Evolutionary conservation across 1,139 yeast species (phyloP), one percentile per base, ranked within the genome.

Genomic region (Pichia terricola): DNA sequence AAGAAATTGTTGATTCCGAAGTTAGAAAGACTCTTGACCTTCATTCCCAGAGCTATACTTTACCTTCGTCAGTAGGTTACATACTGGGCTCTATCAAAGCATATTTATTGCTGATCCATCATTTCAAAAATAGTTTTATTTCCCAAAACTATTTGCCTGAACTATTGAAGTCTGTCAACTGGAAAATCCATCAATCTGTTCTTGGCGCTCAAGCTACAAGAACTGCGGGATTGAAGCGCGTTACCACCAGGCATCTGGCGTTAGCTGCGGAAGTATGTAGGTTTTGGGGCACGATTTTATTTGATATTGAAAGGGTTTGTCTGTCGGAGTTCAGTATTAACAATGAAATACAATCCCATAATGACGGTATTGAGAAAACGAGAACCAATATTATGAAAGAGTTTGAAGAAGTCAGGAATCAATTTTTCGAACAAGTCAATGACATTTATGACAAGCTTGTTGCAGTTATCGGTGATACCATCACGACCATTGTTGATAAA

Each of bases 141-240:
- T 79, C 30, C 55, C 75, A 43, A 30, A 40, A 33, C 7, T 48
- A 50, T 43, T 37, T 50, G 31, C 50, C 51, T 37, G 82, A 74
- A 41, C 67, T 76, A 43, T 61, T 81, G 45, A 70, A 74, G 48
- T 60, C 73, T 25, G 65, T 76, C 59, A 81, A 81, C 53, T 64
- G 77, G 9, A 75, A 78, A 47, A 66, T 78, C 4, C 72, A 75
- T 4, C 79, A 78, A 52, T 74, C 86, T 4, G 81, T 84, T 39
- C 65, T 84, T 37, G 83, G 81, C 39, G 89, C 91, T 1, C 87
- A 86, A 34, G 94, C 94, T 0, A 81, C 86, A 1, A 66, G 79
- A 49, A 76, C 87, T 0, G 87, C 89, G 0, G 88, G 87, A 0
- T 66, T 84, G 45, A 79, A 76, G 53, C 88, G 82, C 55, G 83